Evolutionary conservation across 768 basidiomycete species (phyloP).

Genomic region (Lentinula boryana): DNA sequence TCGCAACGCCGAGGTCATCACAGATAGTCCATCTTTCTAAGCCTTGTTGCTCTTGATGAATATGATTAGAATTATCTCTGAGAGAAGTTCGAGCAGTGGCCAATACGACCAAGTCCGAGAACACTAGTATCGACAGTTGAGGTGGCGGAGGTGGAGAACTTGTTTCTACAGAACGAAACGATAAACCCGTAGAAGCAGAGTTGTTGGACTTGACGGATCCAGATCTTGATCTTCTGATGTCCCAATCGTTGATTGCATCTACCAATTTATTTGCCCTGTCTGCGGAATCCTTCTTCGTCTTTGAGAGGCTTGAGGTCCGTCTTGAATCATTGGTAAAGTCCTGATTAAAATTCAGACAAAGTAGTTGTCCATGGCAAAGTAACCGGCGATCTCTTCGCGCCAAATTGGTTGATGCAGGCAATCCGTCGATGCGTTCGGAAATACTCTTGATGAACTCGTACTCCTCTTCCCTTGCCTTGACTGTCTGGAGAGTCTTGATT

Average conservation of each 20-base stretch:
- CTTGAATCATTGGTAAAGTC: not conserved
- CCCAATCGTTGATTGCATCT: constrained; percentile 41
- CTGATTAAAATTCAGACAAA: constrained; percentile 28
- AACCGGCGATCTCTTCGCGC: constrained; percentile 72
- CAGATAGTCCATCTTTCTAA: constrained; percentile 20
- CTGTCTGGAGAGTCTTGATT: constrained; percentile 76
- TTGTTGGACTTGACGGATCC: constrained; percentile 24
- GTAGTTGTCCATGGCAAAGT: constrained; percentile 59
- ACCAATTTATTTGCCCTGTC: constrained; percentile 26
- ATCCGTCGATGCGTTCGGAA: constrained; percentile 50
- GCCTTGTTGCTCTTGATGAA: constrained; percentile 11
- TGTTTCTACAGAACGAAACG: constrained; percentile 15
- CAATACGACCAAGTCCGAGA: constrained; percentile 67
- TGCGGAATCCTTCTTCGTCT: not conserved
- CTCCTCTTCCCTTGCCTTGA: constrained; percentile 82
- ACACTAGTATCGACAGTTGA: constrained; percentile 40
- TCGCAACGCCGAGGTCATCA: constrained; percentile 35
- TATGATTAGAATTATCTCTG: constrained; percentile 5
- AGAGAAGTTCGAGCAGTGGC: constrained; percentile 24
- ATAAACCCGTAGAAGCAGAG: constrained; percentile 21
- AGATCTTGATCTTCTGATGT: constrained; percentile 32
- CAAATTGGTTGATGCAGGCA: constrained; percentile 43
- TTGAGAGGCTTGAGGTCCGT: not conserved
- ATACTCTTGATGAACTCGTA: constrained; percentile 70
- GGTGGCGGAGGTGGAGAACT: not conserved